Evolutionary conservation across 2,329 filamentous ascomycete species (phyloP), one percentile per base, ranked within the genome.

Genomic region (Sclerotinia trifoliorum): DNA sequence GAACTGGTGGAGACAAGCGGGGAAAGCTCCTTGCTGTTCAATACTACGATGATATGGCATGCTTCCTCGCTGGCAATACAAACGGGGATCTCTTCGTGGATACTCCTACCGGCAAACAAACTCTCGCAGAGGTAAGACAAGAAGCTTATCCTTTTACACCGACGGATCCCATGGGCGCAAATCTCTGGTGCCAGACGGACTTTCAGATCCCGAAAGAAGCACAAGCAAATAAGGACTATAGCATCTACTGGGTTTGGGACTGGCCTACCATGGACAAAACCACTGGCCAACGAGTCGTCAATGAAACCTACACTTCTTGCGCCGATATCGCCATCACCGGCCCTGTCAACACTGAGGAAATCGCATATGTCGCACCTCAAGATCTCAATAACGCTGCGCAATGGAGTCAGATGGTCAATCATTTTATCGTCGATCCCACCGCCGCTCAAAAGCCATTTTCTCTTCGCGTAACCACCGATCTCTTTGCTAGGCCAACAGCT

Each of bases 201-300:
- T 81, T 97, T 60, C 83, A 88, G 75, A 81, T 99, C 19, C 95
- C 95, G 0, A 76, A 82, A 6, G 85, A 90, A 73, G 81, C 87
- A 58, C 79, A 84, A n/a, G 78, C 82, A 13, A 87, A 88, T 56
- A 85, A 88, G 42, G 84, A 84, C 39, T 92, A 94, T 78, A 94
- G 93, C 3, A 80, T 97, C 64, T 96, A 97, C 83, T 98, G 94
- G 94, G 90, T 97, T 57, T 98, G 95, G 95, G 90, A 96, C 79
- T 99, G 93, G 92, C 89, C 90, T 3, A 89, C 86, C 19, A 82
- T 87, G 76, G 79, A 81, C 74, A 74, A 8, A 69, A 77, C 11
- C 75, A 77, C 75, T 51, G 78, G 77, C 71, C 80, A 78, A 69
- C 79, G 84, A 13, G 80, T 80, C 71, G 84, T 83, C 71, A 81